phyloP scores from a whole-genome alignment of 164 flowering plant genomes.

The Litsea cubeba region DNA sequence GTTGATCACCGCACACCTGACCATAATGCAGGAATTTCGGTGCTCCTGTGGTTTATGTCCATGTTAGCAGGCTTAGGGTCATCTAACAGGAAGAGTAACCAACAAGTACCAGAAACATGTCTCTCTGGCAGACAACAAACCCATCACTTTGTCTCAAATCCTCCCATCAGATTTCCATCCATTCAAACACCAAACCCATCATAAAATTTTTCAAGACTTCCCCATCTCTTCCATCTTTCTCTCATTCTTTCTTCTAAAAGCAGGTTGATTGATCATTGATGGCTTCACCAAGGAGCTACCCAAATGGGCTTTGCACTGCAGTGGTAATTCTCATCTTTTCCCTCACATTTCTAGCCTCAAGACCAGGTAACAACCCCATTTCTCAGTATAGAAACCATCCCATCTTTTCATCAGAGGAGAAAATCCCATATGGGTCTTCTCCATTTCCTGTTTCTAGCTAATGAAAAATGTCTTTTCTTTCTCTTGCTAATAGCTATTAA shows the following conservation, averaged over 20 bases:
- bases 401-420: neutral
- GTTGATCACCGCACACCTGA: neutral
- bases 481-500: neutral
- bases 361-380: conserved; percentile 27
- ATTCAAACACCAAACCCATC: neutral
- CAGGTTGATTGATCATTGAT: conserved; percentile 8
- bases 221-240: neutral
- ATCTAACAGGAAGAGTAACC: neutral
- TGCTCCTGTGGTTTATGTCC: too few species aligned
- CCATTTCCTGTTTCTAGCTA: neutral
- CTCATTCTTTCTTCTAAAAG: neutral
- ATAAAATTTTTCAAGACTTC: neutral
- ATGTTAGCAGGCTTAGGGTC: neutral
- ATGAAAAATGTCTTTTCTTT: neutral
- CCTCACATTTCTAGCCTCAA: conserved; percentile 24
- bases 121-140: conserved; percentile 21
- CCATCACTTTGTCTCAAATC: conserved; percentile 14
- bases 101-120: conserved; percentile 21
- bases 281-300: conserved; percentile 28
- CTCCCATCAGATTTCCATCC: conserved; percentile 2
- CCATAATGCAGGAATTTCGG: too few species aligned
- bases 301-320: conserved; percentile 14
- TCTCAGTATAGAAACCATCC: neutral
- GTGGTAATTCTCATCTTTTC: conserved; percentile 24
- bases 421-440: neutral